Evolutionary conservation across 768 basidiomycete genomes (phyloP), one percentile per base, ranked within the genome.

Genomic region (Floccularia luteovirens): DNA sequence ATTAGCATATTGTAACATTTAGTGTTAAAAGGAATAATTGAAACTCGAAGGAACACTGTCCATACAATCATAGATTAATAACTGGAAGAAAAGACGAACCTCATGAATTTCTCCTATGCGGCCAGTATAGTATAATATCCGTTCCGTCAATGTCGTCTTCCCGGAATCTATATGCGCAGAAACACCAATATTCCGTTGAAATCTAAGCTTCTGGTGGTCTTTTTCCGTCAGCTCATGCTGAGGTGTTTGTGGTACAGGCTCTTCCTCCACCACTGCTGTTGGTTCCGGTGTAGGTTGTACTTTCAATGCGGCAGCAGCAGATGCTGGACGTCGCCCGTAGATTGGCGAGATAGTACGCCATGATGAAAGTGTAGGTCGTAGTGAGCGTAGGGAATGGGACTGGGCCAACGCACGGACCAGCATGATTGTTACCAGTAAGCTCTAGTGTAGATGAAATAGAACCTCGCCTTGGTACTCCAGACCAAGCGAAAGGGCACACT

Each of bases 91-190:
- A 22, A 44, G 32, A 62, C 81, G 48, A 51, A 90, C 92, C 75
- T 99, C 96, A 57, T 99, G 96, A 53, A 99, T 98, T 36, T 90
- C 90, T 31, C 82, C 70, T 59, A 98, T 93, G 20, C 91, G 80
- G 17, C 96, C 94, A 21, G 96, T 98, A 60, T 99, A 99, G 59
- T 79, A 99, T 36, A 99, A 64, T 41, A 98, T 78, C 10, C 96
- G 88, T 56, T 99, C 96, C 21, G 96, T 98, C 49, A 98, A 63
- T 2, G 96, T 99, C 0, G 96, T 99, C 70, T 99, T 99, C 20
- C 96, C 96, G 2, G 92, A 92, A 60, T 96, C 90, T 48, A 93
- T 93, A 55, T 93, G 90, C 0, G 91, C 91, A 3, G 86, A 90
- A 44, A 99, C 86, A 48, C 96, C 96, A 45, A 99, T 94, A 59